Percentiles rank a stretch among this genome's conserved stretches.
phyloP scores from a whole-genome alignment of 2,329 filamentous ascomycete genomes.

The Hymenoscyphus fraxineus region DNA sequence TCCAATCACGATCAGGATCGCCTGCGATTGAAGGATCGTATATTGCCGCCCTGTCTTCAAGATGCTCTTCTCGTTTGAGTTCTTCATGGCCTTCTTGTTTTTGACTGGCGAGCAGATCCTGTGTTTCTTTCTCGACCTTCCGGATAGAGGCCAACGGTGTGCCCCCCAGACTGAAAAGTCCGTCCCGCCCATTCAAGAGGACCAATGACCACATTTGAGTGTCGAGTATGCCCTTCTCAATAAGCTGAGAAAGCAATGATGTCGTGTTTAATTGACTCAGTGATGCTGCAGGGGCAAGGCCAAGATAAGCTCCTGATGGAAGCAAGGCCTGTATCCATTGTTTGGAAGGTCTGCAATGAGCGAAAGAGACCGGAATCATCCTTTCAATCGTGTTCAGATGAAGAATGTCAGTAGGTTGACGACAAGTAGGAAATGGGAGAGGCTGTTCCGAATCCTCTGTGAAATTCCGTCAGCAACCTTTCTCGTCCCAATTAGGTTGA shows the following conservation, averaged over 20 bases:
- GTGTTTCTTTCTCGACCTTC: slow-evolving; percentile 13
- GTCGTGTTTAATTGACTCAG: slow-evolving; percentile 18
- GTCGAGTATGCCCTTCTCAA: slow-evolving; percentile 19
- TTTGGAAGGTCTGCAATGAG: slow-evolving; percentile 25
- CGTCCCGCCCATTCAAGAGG: slow-evolving; percentile 23
- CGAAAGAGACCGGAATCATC: slow-evolving; percentile 18
- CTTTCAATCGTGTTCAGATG: slow-evolving; percentile 17
- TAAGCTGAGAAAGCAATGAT: slow-evolving; percentile 19
- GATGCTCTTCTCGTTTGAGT: slow-evolving; percentile 12
- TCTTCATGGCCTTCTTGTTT: slow-evolving; percentile 5
- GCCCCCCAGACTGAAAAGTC: slow-evolving; percentile 25
- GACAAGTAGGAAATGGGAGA: slow-evolving; percentile 20
- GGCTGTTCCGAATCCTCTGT: slow-evolving; percentile 18
- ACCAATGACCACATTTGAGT: slow-evolving; percentile 23
- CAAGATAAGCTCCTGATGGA: slow-evolving; percentile 23
- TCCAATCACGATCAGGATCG: slow-evolving; percentile 19
- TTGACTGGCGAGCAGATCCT: slow-evolving; percentile 7
- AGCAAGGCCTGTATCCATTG: slow-evolving; percentile 21
- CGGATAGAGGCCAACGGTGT: slow-evolving; percentile 15
- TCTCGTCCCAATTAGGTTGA: neutral
- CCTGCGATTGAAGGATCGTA: slow-evolving; percentile 9
- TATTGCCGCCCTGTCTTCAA: neutral
- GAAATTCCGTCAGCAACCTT: neutral
- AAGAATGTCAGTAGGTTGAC: slow-evolving; percentile 18
- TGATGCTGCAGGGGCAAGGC: slow-evolving; percentile 20